Evolutionary conservation across 106 monocot species (phyloP), one percentile per base, ranked within the genome.

Genomic region (Dendrobium officinale): DNA sequence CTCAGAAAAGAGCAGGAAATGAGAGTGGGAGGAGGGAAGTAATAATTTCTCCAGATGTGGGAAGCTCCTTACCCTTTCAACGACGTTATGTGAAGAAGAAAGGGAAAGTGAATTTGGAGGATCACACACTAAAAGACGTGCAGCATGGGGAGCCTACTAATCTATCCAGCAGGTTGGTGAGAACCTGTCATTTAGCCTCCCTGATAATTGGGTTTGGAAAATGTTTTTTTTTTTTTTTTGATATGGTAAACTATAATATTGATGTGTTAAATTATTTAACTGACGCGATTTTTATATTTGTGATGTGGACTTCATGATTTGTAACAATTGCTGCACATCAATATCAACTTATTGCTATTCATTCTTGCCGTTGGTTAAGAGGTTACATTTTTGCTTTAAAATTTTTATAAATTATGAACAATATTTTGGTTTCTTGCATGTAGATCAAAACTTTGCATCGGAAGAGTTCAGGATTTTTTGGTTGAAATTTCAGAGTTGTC

Each of bases 111-210:
- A 70, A 13, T 70, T 70, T 70, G 33, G 37, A 11, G 33, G 70
- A 37, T 70, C 33, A 64, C 1, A 9, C 8, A 1, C 64, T 6
- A 64, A 64, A 64, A 24, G 64, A 70, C 37, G 11, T 31, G 33
- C 31, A 37, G 5, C 33, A 70, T 4, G 33, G 29, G 11, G 70
- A 70, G 37, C 70, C 31, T 6, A 70, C 70, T 15, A 33, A 9
- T 70, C 70, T 15, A 70, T 70, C 27, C 70, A 70, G 4, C 33
- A 70, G 70, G 70, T 70, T 70, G 27, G 70, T 70, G 24, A 64
- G 24, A 61, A 64, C 64, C 9, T 15, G 5, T 37, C 37, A 37
- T 37, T 37, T 64, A 64, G 64, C 13, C 7, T 64, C 5, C 0
- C 26, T 64, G 26, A 64, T 26, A 24, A 22, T 64, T 6, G 24